phyloP scores from a whole-genome alignment of 2,329 filamentous ascomycete species.

The Akanthomyces lecanii region DNA sequence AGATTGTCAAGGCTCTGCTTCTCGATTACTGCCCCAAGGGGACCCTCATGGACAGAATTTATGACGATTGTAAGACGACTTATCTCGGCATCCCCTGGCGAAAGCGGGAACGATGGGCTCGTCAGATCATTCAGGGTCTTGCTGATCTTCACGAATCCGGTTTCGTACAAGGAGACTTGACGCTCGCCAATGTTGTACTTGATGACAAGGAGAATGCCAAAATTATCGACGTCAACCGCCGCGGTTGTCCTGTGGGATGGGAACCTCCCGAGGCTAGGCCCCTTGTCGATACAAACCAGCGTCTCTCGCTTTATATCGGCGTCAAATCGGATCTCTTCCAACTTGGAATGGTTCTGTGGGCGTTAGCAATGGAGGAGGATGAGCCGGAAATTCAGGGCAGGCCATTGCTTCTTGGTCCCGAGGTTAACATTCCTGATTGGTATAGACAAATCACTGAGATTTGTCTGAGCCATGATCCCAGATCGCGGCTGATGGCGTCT shows the following conservation, averaged over 20 bases:
- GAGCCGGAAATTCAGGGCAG: constrained; percentile 78
- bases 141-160: constrained; percentile 92
- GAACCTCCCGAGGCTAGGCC: constrained; percentile 87
- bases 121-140: constrained; percentile 83
- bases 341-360: constrained; percentile 95
- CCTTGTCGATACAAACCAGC: constrained; percentile 81
- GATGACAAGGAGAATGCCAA: constrained; percentile 80
- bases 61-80: constrained; percentile 63
- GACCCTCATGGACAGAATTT: constrained; percentile 85
- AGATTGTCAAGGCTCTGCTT: constrained; percentile 79
- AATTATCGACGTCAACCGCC: constrained; percentile 96
- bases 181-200: constrained; percentile 93
- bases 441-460: constrained; percentile 70
- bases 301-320: constrained; percentile 95
- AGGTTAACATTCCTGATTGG: constrained; percentile 68
- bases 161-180: constrained; percentile 97
- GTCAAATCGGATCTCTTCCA: constrained; percentile 97
- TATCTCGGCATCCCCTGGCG: constrained; percentile 59
- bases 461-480: constrained; percentile 72
- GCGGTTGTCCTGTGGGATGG: constrained; percentile 97
- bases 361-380: constrained; percentile 79
- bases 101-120: constrained; percentile 79
- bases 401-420: constrained; percentile 59
- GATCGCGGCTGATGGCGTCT: constrained; percentile 67
- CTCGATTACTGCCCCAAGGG: constrained; percentile 85